Percentiles rank a stretch among this genome's conserved stretches.
phyloP scores from a whole-genome alignment of 805 yeast species.

The Maudiozyma serrabonitensis region DNA sequence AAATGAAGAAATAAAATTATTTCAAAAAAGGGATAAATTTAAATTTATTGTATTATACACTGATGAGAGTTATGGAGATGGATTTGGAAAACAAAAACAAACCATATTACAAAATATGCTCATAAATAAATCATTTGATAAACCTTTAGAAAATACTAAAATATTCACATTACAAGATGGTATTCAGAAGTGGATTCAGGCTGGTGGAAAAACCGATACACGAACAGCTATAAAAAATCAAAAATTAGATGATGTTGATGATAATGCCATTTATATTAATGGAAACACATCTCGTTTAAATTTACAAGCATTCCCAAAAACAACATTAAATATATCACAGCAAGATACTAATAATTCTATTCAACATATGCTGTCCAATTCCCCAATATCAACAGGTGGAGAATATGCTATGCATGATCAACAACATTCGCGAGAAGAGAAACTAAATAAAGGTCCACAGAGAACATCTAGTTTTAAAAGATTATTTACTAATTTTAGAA shows the following conservation, averaged over 20 bases:
- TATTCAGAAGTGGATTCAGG: slow-evolving; percentile 17
- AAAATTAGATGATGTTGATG: background rate
- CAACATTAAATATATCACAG: slow-evolving; percentile 9
- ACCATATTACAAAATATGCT: slow-evolving; percentile 16
- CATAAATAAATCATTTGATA: slow-evolving; percentile 21
- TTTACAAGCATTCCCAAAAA: slow-evolving; percentile 15
- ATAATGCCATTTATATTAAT: slow-evolving; percentile 13
- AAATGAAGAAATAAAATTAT: slow-evolving; percentile 42
- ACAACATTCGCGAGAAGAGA: slow-evolving; percentile 6
- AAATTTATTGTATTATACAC: slow-evolving; percentile 56
- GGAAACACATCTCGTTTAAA: slow-evolving; percentile 18
- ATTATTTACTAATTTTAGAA: slow-evolving; percentile 9
- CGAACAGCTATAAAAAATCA: background rate
- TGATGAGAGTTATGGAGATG: slow-evolving; percentile 6
- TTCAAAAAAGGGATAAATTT: slow-evolving; percentile 43
- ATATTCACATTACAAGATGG: slow-evolving; percentile 20
- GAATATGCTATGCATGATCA: slow-evolving; percentile 10
- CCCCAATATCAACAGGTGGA: slow-evolving; percentile 3
- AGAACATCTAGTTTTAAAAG: slow-evolving; percentile 19
- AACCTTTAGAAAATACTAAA: slow-evolving; percentile 15
- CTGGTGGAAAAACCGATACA: slow-evolving; percentile 6
- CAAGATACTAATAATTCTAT: slow-evolving; percentile 15
- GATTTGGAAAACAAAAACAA: slow-evolving; percentile 17
- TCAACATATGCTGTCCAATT: slow-evolving; percentile 17
- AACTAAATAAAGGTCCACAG: slow-evolving; percentile 1